Base-by-base conservation (phyloP, 352 stramenopile genomes). In the Pythium utonaiense region DNA sequence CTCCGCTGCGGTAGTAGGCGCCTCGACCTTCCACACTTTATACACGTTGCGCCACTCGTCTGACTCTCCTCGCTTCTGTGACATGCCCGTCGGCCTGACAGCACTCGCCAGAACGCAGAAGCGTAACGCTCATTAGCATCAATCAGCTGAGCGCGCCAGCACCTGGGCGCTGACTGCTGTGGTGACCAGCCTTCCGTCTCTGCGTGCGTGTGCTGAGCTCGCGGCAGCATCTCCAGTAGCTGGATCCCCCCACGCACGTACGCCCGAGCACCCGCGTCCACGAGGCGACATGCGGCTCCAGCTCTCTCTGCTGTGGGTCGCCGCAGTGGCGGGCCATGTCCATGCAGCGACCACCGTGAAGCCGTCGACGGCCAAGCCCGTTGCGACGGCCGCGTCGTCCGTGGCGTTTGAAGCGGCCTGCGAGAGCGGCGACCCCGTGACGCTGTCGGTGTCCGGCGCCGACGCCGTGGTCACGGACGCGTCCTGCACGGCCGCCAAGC, bases 401-500 rank as follows among this genome's bases (percentile, higher is more conserved):
- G 31, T 28, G 17, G 10, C n/a, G 6, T 30, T 24, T n/a, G 30
- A 22, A 14, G 14, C 25, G 6, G 22, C 19, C 10, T 69, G 62
- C 40, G 24, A 42, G 19, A n/a, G 19, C 16, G 62, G 56, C 31
- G 56, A 42, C 42, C 47, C 41, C 33, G 62, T 65, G 41, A 59
- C 48, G 55, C 51, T 69, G 16, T 22, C 41, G 28, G 53, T 53
- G 10, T 65, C 74, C 36, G 60, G 63, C 33, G 62, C 42, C 17
- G 12, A 70, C 54, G 78, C 66, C 10, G 30, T 80, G 48, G 71
- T 88, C 25, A 66, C 76, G 24, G 68, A 62, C 34, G 54, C 66
- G 13, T 34, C 62, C 25, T 89, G 78, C 55, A 57, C 64, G 17
- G 48, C 65, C 16, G 75, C 68, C 2, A 47, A 55, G 14, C 41